phyloP scores from a whole-genome alignment of 2,329 filamentous ascomycete genomes.

The Penicillium sp. region DNA sequence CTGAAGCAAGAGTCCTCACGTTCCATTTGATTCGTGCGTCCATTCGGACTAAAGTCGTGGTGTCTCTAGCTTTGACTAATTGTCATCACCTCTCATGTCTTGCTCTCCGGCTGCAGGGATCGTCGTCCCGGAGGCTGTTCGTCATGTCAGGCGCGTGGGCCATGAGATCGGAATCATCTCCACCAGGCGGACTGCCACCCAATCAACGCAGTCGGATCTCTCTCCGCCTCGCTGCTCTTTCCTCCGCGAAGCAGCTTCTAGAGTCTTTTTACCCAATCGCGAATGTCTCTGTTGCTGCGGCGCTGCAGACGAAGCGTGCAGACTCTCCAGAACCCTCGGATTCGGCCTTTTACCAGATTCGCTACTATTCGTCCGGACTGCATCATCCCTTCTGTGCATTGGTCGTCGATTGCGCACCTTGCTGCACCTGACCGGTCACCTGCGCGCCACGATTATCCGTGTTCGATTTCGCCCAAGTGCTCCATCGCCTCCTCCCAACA shows the following conservation, averaged over 20 bases:
- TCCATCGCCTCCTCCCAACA: slow-evolving; percentile 10
- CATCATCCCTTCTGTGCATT: slow-evolving; percentile 10
- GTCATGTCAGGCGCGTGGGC: slow-evolving; percentile 7
- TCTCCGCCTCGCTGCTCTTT: slow-evolving; percentile 1
- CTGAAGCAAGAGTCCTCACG: too few relatives aligned
- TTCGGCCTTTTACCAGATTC: not conserved
- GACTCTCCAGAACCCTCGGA: not conserved
- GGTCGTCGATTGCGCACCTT: slow-evolving; percentile 6
- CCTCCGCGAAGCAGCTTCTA: slow-evolving; percentile 13
- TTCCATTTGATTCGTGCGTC: too few relatives aligned
- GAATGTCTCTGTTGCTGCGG: slow-evolving; percentile 31
- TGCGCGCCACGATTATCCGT: slow-evolving; percentile 9
- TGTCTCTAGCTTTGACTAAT: too few relatives aligned
- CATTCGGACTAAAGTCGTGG: too few relatives aligned
- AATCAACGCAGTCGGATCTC: slow-evolving; percentile 7
- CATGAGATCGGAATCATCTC: slow-evolving; percentile 15
- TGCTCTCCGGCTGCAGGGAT: not conserved
- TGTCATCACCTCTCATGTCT: too few relatives aligned
- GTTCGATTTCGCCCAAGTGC: slow-evolving; percentile 6
- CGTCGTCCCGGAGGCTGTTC: not conserved
- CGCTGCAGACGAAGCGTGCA: slow-evolving; percentile 3
- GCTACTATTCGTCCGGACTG: slow-evolving; percentile 10
- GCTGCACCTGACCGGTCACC: slow-evolving; percentile 6
- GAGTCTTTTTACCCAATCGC: slow-evolving; percentile 8
- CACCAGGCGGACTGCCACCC: slow-evolving; percentile 1